These are phyloP conservation scores for Schizothecium vesticola DNA, from an alignment of 495 filamentous ascomycete genomes.

Conservation along the genomic window DNA sequence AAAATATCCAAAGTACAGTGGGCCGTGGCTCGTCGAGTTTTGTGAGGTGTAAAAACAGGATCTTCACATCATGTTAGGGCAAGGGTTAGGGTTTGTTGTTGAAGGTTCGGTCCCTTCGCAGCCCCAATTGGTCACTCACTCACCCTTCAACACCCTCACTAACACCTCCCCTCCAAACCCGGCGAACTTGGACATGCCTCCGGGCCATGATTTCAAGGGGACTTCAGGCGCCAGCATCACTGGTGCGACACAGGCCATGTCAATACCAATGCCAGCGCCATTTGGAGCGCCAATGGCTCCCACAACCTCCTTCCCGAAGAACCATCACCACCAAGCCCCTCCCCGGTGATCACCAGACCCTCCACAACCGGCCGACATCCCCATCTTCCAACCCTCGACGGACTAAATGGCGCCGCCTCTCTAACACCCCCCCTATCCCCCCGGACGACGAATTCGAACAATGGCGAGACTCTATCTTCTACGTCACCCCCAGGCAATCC, in stretches of 20 bases:
- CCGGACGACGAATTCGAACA: not conserved
- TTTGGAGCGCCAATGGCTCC: not conserved
- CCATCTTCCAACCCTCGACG: not conserved
- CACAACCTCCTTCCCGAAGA: not conserved
- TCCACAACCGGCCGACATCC: not conserved
- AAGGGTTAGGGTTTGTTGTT: not conserved
- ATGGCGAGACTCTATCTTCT: not conserved
- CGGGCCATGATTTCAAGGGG: constrained; percentile 14
- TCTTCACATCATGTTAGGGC: not conserved
- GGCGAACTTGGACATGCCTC: not conserved
- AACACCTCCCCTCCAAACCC: not conserved
- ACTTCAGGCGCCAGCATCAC: constrained; percentile 1
- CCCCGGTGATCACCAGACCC: not conserved
- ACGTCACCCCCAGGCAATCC: not conserved
- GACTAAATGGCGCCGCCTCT: not conserved
- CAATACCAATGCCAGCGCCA: not conserved
- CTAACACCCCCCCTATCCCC: not conserved
- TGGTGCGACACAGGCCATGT: not conserved
- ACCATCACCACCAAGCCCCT: not conserved
- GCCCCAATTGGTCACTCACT: not conserved
- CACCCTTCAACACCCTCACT: not conserved
- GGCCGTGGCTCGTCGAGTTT: not conserved
- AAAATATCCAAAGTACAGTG: not conserved
- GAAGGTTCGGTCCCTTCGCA: not conserved
- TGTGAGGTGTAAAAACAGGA: not conserved